Conservation (phyloP, 1,284 basidiomycete species). For the Pseudozyma pruni region DNA sequence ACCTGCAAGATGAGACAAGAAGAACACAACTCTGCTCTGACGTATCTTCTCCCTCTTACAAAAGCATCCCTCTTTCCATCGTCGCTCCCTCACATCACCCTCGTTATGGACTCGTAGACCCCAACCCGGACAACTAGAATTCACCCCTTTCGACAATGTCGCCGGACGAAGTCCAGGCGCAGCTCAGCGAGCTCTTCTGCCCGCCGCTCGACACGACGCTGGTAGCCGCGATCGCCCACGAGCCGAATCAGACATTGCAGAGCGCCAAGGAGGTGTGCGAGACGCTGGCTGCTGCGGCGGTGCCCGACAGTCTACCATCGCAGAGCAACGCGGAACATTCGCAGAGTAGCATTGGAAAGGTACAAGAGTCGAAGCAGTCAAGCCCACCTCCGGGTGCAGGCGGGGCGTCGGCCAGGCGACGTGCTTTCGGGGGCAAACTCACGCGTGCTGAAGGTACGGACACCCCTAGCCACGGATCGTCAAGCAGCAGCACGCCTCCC, state of each 20-base stretch:
- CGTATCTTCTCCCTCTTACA: too few relatives aligned
- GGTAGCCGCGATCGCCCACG: slow-evolving; percentile 53
- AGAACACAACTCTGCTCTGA: too few relatives aligned
- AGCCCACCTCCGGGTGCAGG: background rate
- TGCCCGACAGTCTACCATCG: slow-evolving; percentile 1
- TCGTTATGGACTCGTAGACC: background rate
- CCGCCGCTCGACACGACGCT: slow-evolving; percentile 54
- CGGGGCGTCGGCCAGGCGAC: slow-evolving; percentile 7
- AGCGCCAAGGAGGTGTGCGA: slow-evolving; percentile 47
- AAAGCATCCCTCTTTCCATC: too few relatives aligned
- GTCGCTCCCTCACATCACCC: background rate
- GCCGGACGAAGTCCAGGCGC: slow-evolving; percentile 36
- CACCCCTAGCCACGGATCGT: background rate
- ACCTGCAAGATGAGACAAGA: background rate
- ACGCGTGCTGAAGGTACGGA: slow-evolving; percentile 1
- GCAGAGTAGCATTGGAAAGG: too few relatives aligned
- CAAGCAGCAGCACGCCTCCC: background rate
- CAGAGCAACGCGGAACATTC: too few relatives aligned
- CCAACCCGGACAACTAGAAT: background rate
- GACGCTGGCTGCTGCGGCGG: slow-evolving; percentile 38
- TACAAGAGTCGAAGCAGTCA: too few relatives aligned
- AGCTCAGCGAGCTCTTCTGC: slow-evolving; percentile 42
- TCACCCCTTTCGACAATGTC: slow-evolving; percentile 11
- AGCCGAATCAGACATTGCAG: slow-evolving; percentile 51
- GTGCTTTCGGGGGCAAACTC: slow-evolving; percentile 28